Evolutionary conservation across 2,329 filamentous ascomycete genomes (phyloP).

Genomic region (Ceratocystis eucalypticola): DNA sequence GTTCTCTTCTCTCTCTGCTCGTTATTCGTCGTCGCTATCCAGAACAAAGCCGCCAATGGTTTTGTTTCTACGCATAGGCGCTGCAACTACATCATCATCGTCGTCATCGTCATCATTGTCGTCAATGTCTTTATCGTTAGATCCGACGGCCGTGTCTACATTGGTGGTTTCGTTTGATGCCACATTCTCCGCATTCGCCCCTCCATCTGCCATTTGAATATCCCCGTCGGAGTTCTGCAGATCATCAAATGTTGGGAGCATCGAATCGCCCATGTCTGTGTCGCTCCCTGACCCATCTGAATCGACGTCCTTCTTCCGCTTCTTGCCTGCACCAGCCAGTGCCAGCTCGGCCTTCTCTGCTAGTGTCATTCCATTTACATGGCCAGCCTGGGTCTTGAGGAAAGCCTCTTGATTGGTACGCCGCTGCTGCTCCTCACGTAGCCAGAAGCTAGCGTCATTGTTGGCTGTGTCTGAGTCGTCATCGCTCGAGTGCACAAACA

Average conservation of each 20-base stretch:
- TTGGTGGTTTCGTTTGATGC: background rate
- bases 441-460: constrained; percentile 60
- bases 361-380: background rate
- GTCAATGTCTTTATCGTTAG: no score
- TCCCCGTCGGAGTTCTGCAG: background rate
- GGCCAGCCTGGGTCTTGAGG: constrained; percentile 3
- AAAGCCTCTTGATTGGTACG: constrained; percentile 18
- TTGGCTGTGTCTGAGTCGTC: constrained; percentile 76
- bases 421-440: constrained; percentile 46
- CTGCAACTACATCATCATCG: constrained; percentile 5
- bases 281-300: constrained; percentile 11
- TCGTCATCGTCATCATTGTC: constrained; percentile 10
- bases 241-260: constrained; percentile 14
- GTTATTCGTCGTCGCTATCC: constrained; percentile 9
- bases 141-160: no score
- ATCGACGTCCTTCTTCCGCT: constrained; percentile 15
- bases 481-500: constrained; percentile 72
- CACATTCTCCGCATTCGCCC: background rate
- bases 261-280: constrained; percentile 13
- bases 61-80: background rate
- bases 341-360: background rate
- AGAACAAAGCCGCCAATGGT: constrained; percentile 17
- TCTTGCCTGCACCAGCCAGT: background rate
- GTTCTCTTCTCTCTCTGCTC: background rate
- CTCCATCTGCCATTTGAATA: constrained; percentile 4